These are phyloP conservation scores for Alternaria consortialis DNA, from an alignment of 2,329 filamentous ascomycete species.

Conservation along the genomic window DNA sequence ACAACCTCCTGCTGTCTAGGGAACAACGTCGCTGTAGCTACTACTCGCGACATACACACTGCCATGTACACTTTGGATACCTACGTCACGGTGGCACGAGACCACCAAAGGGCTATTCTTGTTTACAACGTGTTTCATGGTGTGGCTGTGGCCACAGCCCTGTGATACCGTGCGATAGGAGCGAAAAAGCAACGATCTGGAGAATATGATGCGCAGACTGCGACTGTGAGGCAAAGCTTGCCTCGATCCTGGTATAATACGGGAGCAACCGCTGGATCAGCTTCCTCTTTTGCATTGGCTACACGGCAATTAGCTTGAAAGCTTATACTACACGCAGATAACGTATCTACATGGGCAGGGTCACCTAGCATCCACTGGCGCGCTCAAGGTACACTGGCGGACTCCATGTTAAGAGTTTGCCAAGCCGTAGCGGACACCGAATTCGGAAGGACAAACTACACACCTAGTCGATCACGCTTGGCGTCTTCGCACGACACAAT, in stretches of 20 bases:
- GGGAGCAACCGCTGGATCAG: conserved; percentile 15
- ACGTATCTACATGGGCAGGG: conserved; percentile 11
- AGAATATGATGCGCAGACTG: conserved; percentile 5
- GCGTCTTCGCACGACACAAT: conserved; percentile 9
- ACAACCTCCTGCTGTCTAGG: conserved; percentile 17
- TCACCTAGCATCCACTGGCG: neutral
- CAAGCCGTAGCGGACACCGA: conserved; percentile 11
- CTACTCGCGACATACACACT: neutral
- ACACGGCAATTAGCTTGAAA: conserved; percentile 9
- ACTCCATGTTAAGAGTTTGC: conserved; percentile 17
- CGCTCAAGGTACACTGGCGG: conserved; percentile 5
- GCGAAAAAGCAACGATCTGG: conserved; percentile 4
- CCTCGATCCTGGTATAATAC: conserved; percentile 8
- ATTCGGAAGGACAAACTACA: conserved; percentile 18
- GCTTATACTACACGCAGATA: conserved; percentile 13
- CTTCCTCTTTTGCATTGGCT: conserved; percentile 14
- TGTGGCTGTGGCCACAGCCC: conserved; percentile 2
- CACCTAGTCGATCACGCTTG: conserved; percentile 16
- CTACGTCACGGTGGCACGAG: neutral
- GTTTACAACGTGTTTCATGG: neutral
- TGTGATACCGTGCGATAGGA: neutral
- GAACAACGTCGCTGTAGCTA: conserved; percentile 7
- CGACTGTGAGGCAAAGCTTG: neutral
- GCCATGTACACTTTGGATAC: neutral
- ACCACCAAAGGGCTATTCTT: neutral